These are phyloP conservation scores for Eucalyptus sideroxylon DNA, from an alignment of 345 rosid genomes.

Conservation along the genomic window DNA sequence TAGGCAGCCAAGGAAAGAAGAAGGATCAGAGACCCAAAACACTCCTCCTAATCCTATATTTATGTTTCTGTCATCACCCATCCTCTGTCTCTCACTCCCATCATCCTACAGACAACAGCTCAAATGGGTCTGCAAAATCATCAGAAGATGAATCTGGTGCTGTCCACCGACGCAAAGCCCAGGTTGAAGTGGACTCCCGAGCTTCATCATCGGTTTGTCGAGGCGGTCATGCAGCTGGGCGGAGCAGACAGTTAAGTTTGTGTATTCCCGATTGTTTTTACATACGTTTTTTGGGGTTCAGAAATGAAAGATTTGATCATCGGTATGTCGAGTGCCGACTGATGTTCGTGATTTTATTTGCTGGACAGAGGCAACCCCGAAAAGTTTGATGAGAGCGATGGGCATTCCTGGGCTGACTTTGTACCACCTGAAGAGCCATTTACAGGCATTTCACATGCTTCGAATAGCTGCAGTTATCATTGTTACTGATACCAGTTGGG, in stretches of 20 bases:
- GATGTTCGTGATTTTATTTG: not conserved
- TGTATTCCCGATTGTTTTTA: not conserved
- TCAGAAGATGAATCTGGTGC: slow-evolving; percentile 54
- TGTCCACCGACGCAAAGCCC: slow-evolving; percentile 91
- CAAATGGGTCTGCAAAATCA: slow-evolving; percentile 25
- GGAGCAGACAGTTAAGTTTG: slow-evolving; percentile 67
- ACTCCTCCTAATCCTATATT: not conserved
- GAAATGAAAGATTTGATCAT: not conserved
- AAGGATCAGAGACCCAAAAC: not conserved
- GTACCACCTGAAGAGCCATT: slow-evolving; percentile 94
- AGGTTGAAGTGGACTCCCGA: slow-evolving; percentile 95
- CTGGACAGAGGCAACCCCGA: slow-evolving; percentile 89
- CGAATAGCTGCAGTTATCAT: not conserved
- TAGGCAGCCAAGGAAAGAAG: not conserved
- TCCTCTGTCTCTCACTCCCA: not conserved
- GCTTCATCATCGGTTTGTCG: slow-evolving; percentile 79
- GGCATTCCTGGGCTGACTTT: slow-evolving; percentile 83
- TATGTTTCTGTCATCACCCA: slow-evolving; percentile 4
- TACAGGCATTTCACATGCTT: slow-evolving; percentile 38
- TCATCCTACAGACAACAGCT: not conserved
- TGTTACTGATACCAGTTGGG: not conserved
- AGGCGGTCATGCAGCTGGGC: slow-evolving; percentile 71
- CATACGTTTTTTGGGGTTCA: not conserved
- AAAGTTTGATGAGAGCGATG: slow-evolving; percentile 77
- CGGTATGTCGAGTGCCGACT: not conserved